phyloP scores from a whole-genome alignment of 768 basidiomycete genomes.

The Porpolomopsis calyptriformis region DNA sequence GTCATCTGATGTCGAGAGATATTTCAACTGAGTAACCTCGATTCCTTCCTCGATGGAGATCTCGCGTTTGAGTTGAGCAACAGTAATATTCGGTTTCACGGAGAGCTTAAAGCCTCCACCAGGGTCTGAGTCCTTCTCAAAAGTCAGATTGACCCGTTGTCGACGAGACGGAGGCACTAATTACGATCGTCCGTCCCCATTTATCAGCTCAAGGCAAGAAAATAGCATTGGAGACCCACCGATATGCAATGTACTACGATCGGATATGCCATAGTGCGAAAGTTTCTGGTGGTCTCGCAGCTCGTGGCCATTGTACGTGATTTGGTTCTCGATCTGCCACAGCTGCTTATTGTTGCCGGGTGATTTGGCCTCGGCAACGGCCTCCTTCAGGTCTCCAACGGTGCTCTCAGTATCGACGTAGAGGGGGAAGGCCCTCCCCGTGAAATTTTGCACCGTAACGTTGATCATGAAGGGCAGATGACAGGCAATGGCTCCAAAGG shows the following conservation, averaged over 20 bases:
- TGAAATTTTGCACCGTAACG: not conserved
- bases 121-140: not conserved
- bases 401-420: not conserved
- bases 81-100: not conserved
- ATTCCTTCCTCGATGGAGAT: slow-evolving; percentile 9
- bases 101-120: not conserved
- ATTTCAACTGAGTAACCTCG: slow-evolving; percentile 5
- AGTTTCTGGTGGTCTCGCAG: slow-evolving; percentile 6
- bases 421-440: not conserved
- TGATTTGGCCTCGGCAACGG: not conserved
- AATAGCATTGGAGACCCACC: slow-evolving; percentile 1
- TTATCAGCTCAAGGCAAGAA: not conserved
- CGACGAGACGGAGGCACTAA: slow-evolving; percentile 7
- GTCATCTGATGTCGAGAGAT: not conserved
- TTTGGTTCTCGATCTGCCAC: not conserved
- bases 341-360: not conserved
- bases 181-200: not conserved
- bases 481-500: too few relatives aligned
- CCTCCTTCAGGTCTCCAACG: not conserved
- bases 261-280: slow-evolving; percentile 5
- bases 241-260: slow-evolving; percentile 4
- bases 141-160: not conserved
- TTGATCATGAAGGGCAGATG: too few relatives aligned
- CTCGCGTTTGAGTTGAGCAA: slow-evolving; percentile 8
- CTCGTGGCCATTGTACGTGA: slow-evolving; percentile 6